Evolutionary conservation across 306 rosid genomes (phyloP).

Genomic region (Pueraria montana): DNA sequence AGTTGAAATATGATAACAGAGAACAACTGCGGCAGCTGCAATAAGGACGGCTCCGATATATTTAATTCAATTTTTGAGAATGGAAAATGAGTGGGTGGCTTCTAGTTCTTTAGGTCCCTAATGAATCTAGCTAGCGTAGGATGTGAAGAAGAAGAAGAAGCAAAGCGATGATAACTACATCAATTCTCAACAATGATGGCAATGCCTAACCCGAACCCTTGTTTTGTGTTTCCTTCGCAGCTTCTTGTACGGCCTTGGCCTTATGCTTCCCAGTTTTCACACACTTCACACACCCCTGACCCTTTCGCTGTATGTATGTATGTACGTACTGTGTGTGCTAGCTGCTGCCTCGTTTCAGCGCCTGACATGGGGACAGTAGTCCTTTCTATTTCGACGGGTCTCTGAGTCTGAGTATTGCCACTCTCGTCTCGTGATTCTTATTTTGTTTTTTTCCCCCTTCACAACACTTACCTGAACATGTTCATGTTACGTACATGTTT

Average conservation of each 20-base stretch:
- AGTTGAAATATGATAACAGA: neutral
- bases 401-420: constrained; percentile 43
- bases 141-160: neutral
- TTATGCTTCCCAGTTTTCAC: neutral
- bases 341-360: constrained; percentile 64
- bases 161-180: neutral
- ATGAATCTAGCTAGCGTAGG: neutral
- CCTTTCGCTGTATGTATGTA: neutral
- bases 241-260: neutral
- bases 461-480: neutral
- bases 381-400: constrained; percentile 61
- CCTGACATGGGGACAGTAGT: constrained; percentile 77
- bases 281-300: neutral
- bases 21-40: constrained; percentile 1
- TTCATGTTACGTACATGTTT: neutral
- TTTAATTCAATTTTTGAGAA: constrained; percentile 38
- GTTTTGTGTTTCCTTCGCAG: neutral
- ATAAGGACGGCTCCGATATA: constrained; percentile 45
- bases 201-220: neutral
- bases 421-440: constrained; percentile 83
- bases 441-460: constrained; percentile 55
- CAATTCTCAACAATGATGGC: constrained; percentile 2
- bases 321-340: neutral
- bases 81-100: constrained; percentile 38
- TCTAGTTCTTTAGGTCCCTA: neutral